Base-by-base conservation (phyloP, 306 rosid genomes). In the Crotalaria pallida region DNA sequence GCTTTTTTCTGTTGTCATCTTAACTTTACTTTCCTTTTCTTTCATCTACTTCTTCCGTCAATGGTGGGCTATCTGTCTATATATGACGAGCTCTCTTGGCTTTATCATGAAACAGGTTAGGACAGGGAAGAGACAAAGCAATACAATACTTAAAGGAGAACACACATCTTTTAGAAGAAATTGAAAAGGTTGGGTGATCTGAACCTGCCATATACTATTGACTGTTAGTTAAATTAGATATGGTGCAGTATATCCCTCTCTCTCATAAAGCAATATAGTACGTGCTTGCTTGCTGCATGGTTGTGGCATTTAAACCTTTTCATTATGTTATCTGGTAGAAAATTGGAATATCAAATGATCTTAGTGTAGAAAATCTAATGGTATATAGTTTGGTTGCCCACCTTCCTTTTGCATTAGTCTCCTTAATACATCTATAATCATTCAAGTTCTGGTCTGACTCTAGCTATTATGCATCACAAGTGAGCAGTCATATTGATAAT, bases 81-180 rank as follows among this genome's bases (percentile, higher is more conserved):
- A 52, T 27, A 34, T 34, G 19, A 55, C 34, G 12, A 76, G 51
- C 19, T 58, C n/a, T 10, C 17, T 29, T 73, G 50, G 22, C 65
- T 72, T 55, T 64, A 13, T 50, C 53, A 48, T 56, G 64, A 61
- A 72, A 81, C 80, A 94, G 97, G 87, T 80, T 94, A 79, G 99
- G 99, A 67, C 99, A 94, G 74, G 99, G 97, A 80, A 88, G 99
- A 76, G 99, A 94, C 74, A 91, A 71, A 84, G 86, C 99, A 72
- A 66, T 91, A 43, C 96, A 88, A 74, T 94, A 84, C 86, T 82
- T 88, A 72, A 88, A 82, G 72, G 99, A 94, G 71, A 91, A 87
- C 71, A 84, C 95, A 16, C 67, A 63, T 74, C 83, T 94, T 79
- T 78, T 76, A 41, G 92, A 88, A 58, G 99, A 91, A 80, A 79